Percentiles rank a stretch among this genome's conserved stretches.
These are phyloP conservation scores for Coemansia sp. DNA, from an alignment of 192 early-diverging fungal species.

Conservation along the genomic window DNA sequence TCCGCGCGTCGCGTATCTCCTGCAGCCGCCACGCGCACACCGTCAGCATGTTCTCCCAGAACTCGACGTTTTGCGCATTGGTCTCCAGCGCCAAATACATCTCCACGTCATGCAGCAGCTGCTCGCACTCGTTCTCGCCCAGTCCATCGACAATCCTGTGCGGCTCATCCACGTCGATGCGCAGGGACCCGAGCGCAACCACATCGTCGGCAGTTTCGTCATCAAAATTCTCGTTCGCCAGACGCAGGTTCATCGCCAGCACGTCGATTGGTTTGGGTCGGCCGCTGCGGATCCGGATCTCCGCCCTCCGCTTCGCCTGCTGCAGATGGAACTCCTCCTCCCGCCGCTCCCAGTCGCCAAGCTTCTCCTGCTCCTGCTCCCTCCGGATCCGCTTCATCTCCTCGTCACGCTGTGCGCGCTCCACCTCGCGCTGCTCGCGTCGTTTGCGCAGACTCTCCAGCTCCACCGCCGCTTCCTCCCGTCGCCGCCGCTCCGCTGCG, in stretches of 20 bases:
- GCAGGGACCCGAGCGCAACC: slow-evolving; percentile 57
- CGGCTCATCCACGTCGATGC: slow-evolving; percentile 86
- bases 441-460: slow-evolving; percentile 80
- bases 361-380: slow-evolving; percentile 80
- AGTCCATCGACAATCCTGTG: slow-evolving; percentile 76
- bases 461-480: slow-evolving; percentile 70
- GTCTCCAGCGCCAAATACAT: slow-evolving; percentile 86
- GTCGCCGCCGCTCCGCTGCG: slow-evolving; percentile 56
- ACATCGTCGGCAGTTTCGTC: slow-evolving; percentile 73
- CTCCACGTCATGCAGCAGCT: slow-evolving; percentile 85
- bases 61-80: slow-evolving; percentile 70
- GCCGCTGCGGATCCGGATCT: slow-evolving; percentile 87
- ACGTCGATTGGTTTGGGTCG: slow-evolving; percentile 92
- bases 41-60: slow-evolving; percentile 85
- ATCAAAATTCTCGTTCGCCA: slow-evolving; percentile 71
- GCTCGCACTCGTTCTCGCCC: slow-evolving; percentile 64
- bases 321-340: slow-evolving; percentile 93
- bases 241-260: slow-evolving; percentile 83
- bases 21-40: slow-evolving; percentile 73
- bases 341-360: slow-evolving; percentile 95
- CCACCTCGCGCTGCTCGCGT: slow-evolving; percentile 79
- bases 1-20: slow-evolving; percentile 11
- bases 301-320: slow-evolving; percentile 88
- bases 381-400: slow-evolving; percentile 74
- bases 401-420: slow-evolving; percentile 78